Evolutionary conservation across 352 stramenopile genomes (phyloP), one percentile per base, ranked within the genome.

Genomic region (Globisporangium barbulae): DNA sequence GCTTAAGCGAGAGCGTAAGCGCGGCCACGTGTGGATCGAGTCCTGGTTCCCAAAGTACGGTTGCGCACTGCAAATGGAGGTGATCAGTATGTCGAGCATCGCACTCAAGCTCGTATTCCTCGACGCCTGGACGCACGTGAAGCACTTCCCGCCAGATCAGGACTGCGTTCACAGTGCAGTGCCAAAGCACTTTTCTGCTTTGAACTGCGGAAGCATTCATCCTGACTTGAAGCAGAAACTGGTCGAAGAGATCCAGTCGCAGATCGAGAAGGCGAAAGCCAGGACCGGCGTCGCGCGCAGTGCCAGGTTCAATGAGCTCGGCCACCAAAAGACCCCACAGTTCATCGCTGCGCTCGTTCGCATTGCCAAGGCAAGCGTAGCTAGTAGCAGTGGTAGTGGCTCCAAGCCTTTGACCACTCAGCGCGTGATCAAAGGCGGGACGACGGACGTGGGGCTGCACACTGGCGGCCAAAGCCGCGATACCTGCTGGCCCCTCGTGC

Each of bases 401-500:
- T 52, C 21, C 21, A 22, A 54, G 42, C 2, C 55, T 33, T 71
- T 25, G 28, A 42, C n/a, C 12, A 45, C 39, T 45, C 33, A 3
- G 7, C 22, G 5, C 41, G 49, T 49, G 13, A 65, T 52, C 35
- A 68, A 12, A 30, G 76, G 76, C 15, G 78, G 78, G 1, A 83
- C 72, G n/a, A 86, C 74, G 0, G 79, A 86, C 54, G 75, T 86
- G 9, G 77, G 78, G 2, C 65, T 70, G 19, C 78, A 90, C 54
- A 88, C 81, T 0, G 78, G 77, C n/a, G 71, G 69, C 0, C 50
- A 57, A 39, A 41, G 59, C 1, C 71, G 79, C 21, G 77, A 75
- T 48, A 89, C 79, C 1, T 88, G 79, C 56, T 90, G 79, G 81
- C 50, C 79, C 17, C 59, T 89, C 7, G 79, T 90, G 1, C 61